phyloP scores from a whole-genome alignment of 352 stramenopile species.

The Albugo candida region DNA sequence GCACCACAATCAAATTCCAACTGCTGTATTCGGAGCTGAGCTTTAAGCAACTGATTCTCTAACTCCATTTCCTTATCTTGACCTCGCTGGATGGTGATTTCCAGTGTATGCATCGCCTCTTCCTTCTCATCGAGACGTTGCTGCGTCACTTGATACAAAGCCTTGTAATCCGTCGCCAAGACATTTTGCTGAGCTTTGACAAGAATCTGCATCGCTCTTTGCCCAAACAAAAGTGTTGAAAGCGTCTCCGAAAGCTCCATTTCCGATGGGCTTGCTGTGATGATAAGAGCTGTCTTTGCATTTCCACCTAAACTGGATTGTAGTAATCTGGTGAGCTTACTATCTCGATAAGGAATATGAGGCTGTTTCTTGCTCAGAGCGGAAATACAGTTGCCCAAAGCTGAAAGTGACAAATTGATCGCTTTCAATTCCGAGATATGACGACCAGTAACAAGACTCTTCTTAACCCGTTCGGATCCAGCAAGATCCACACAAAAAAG shows the following conservation, averaged over 20 bases:
- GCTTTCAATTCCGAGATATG: slow-evolving; percentile 48
- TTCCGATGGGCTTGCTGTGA: slow-evolving; percentile 26
- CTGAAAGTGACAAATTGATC: slow-evolving; percentile 56
- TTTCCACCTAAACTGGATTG: slow-evolving; percentile 55
- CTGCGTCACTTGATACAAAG: slow-evolving; percentile 36
- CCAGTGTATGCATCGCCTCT: slow-evolving; percentile 3
- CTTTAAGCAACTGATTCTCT: slow-evolving; percentile 33
- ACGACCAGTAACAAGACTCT: slow-evolving; percentile 26
- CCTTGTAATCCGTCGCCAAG: slow-evolving; percentile 44
- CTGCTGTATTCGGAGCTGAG: slow-evolving; percentile 32
- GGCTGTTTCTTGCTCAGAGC: slow-evolving; percentile 32
- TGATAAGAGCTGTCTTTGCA: slow-evolving; percentile 43
- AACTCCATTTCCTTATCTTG: neutral
- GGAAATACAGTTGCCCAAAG: slow-evolving; percentile 53
- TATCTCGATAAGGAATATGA: slow-evolving; percentile 53
- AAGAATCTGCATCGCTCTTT: slow-evolving; percentile 43
- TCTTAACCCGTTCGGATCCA: slow-evolving; percentile 55
- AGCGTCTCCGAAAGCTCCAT: slow-evolving; percentile 36
- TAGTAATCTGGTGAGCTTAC: slow-evolving; percentile 45
- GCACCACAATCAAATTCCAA: slow-evolving; percentile 40
- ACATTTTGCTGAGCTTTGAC: slow-evolving; percentile 42
- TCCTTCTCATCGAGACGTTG: slow-evolving; percentile 21
- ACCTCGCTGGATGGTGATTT: neutral
- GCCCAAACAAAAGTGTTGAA: slow-evolving; percentile 50
- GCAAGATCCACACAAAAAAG: slow-evolving; percentile 50